Base-by-base conservation (phyloP, 768 basidiomycete genomes). In the Boletellus ananiceps region DNA sequence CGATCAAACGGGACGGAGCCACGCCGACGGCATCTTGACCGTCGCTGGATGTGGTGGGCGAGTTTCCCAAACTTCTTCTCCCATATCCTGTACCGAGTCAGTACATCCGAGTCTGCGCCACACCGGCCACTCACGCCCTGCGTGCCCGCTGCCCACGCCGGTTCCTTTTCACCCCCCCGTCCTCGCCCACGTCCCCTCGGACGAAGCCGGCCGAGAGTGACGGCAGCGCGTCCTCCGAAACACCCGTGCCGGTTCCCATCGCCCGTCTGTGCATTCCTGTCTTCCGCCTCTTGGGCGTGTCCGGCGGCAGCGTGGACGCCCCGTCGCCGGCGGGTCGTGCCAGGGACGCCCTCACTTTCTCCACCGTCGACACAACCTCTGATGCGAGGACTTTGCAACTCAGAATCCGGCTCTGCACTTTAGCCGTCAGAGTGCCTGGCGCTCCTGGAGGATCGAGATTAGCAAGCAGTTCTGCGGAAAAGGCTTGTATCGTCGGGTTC, bases 21-120 rank as follows among this genome's bases (percentile, higher is more conserved):
- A 37, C 55, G 49, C 33, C 41, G 47, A 48, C 49, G 57, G 44
- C 36, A 34, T 31, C 57, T 59, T 41, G 57, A 25, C 51, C 71
- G 66, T 56, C 82, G 86, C 69, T 87, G 86, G 69, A 94, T 78
- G 66, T 98, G 95, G 64, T 95, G 96, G 19, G 95, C 94, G 52
- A 84, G 81, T 52, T 75, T 79, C 41, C 95, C 95, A 59, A 82
- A 98, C 68, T 93, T 97, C 72, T 93, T 94, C 71, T 97, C 95
- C 94, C 95, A 97, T 57, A 98, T 96, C 2, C 94, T 97, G 59
- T 25, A 29, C 2, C 19, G 29, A 7, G 51, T 50, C 44, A 47
- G 35, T 38, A 42, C 32, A 11, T 8, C 29, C 8, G 29, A 3
- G 11, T 29, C 29, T 8, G 29, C 29, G 11, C 29, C 29, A 29